Base-by-base conservation (phyloP, 164 flowering plant species). In the Litsea cubeba region DNA sequence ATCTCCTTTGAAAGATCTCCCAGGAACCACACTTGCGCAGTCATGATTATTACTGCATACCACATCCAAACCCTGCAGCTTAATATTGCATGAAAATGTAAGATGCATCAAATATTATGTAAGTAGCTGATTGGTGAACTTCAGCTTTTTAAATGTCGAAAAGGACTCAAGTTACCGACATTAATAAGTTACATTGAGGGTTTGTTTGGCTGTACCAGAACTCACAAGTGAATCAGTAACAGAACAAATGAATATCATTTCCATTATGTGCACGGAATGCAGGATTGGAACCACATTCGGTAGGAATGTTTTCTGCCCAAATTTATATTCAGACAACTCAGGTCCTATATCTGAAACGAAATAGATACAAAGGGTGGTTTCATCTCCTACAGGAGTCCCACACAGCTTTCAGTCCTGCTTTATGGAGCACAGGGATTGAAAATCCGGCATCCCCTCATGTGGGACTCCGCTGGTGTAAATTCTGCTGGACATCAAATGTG, bases 1-100 rank as follows among this genome's bases (percentile, higher is more conserved):
- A 8, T 86, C 87, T 70, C 82, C 70, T 81, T 85, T 81, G 65
- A 84, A 81, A 69, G 89, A 80, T 76, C 85, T 85, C 65, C 77
- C 79, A 58, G 88, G 95, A 82, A 88, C 86, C 23, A 80, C 72
- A 57, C 83, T 71, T 20, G 80, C 81, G 62, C 83, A 66, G 54
- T 88, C 91, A 72, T 82, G 81, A 76, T 86, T 81, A 75, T 71
- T 70, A 22, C 71, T 35, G 51, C 71, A 35, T 40, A 46, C 18
- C 32, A 68, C 54, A 68, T 68, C 71, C 71, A 68, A 28, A 17
- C n/a, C 71, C 71, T 68, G 71, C 54, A 46, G 1, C 25, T 68
- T 68, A 46, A 11, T 12, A 35, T 68, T 46, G 40, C 11, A n/a
- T 11, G 71, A 17, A 68, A 17, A 54, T 54, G 15, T 17, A 54